phyloP scores from a whole-genome alignment of 2,329 filamentous ascomycete species.

The Sporothrix sp. region DNA sequence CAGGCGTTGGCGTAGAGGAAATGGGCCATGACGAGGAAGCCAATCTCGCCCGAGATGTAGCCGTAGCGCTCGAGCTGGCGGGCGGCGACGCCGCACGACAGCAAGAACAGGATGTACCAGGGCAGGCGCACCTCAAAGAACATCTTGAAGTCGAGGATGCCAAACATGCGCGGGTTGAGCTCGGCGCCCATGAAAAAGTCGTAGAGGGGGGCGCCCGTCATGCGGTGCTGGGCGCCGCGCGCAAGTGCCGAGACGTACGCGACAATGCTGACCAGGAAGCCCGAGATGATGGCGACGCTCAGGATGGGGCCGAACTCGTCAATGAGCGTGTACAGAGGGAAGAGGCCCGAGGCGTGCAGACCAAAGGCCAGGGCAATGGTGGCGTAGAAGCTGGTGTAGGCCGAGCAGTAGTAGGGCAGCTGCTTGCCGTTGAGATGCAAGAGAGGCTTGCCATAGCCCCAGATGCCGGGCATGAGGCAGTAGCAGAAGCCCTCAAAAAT shows the following conservation, averaged over 20 bases:
- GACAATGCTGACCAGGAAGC: constrained; percentile 70
- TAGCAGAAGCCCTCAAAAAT: constrained; percentile 77
- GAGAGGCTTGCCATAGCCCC: constrained; percentile 78
- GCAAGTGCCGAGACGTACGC: constrained; percentile 78
- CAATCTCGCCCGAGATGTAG: constrained; percentile 64
- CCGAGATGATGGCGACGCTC: constrained; percentile 85
- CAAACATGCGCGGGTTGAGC: constrained; percentile 78
- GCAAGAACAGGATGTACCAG: constrained; percentile 74
- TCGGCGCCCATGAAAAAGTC: constrained; percentile 90
- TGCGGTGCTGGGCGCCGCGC: constrained; percentile 78
- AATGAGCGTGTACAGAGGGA: constrained; percentile 83
- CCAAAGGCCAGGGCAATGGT: constrained; percentile 62
- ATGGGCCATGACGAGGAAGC: constrained; percentile 67
- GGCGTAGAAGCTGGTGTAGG: constrained; percentile 74
- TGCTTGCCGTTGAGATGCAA: constrained; percentile 74
- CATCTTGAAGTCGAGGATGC: constrained; percentile 84
- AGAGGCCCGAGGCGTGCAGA: constrained; percentile 74
- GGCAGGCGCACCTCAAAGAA: constrained; percentile 79
- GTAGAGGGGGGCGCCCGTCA: constrained; percentile 74
- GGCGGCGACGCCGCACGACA: constrained; percentile 57
- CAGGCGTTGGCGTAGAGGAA: constrained; percentile 77
- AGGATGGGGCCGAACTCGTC: constrained; percentile 93
- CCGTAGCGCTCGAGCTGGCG: constrained; percentile 70
- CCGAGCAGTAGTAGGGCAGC: constrained; percentile 91
- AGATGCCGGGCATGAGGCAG: constrained; percentile 76